Evolutionary conservation across 129 eudicot genomes (phyloP), one percentile per base, ranked within the genome.

Genomic region (Pulicaria dysenterica): DNA sequence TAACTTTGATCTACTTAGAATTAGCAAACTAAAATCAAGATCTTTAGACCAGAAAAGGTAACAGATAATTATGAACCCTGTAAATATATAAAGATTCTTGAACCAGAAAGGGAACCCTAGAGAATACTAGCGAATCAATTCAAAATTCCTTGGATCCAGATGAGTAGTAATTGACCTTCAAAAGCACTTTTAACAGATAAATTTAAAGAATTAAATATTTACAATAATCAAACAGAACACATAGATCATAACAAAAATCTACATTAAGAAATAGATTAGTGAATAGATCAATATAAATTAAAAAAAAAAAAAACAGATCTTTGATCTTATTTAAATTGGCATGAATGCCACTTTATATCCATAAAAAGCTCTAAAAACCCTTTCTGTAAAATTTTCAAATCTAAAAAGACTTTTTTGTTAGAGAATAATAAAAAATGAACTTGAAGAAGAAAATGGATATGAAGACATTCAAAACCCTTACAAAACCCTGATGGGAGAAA

Each of bases 391-490:
- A 55, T 44, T 41, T 41, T 9, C 9, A 41, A 36, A 54, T 39
- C 44, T 51, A 54, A 14, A 55, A 74, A 6, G 44, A 56, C 3
- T 2, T 3, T n/a, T 31, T 56, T 7, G 3, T 12, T 7, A n/a
- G 24, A 42, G 7, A 58, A 69, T 37, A 68, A 11, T 14, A 46
- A n/a, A 67, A 13, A n/a, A 4, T 5, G 14, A 55, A 44, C n/a
- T 43, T 58, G 10, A 7, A 54, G 31, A 57, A 55, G 37, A 47
- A 38, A 39, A 76, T 57, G 11, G 59, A 43, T 63, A 14, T 9
- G 7, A 12, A 41, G 44, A 50, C 67, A 57, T 67, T 73, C 56
- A 81, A 74, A 86, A 83, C 81, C 87, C 91, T 80, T 65, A 47
- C 63, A 80, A 83, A 86, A 80, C 83, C 85, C 83, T 83, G 56